Base-by-base conservation (phyloP, 148 eudicot species). In the Cornus suecica region DNA sequence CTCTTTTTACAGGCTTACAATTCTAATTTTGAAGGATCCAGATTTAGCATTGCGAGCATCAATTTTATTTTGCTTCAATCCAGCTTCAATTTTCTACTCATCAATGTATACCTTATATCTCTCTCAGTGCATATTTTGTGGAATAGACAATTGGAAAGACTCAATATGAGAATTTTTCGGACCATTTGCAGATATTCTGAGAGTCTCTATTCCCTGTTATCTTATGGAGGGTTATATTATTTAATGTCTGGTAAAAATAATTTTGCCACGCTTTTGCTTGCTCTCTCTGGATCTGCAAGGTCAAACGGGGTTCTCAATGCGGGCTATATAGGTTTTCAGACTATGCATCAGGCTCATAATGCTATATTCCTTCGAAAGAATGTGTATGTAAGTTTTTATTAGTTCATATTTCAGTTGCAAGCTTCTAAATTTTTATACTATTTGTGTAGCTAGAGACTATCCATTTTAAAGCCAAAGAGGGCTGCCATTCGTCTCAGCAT, bases 81-180 rank as follows among this genome's bases (percentile, higher is more conserved):
- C 97, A 52, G 97, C 99, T 77, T 95, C 99, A 37, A 88, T 95
- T 81, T 95, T 95, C 87, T 95, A 89, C 87, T 89, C 99, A 64
- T 92, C 99, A 64, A 86, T 95, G 99, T 92, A 92, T 71, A 56
- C 9, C 41, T 51, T 4, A 3, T 15, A 22, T 70, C 67, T 75
- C 60, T 41, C 65, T 11, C 63, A 41, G 34, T 64, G 77, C 30
- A 4, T 54, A 30, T 76, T 63, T 10, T 27, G 24, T 61, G 51
- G 29, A 24, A 4, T 37, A 6, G 24, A 65, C 42, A 66, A 68
- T 22, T 73, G 18, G 15, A 60, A 37, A 62, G 58, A 2, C 2
- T 78, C 25, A 74, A 11, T 2, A 58, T 68, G 23, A 20, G 30
- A 52, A 31, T 48, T 15, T 45, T n/a, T 71, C 7, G 45, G 1